Base-by-base conservation (phyloP, 2,329 filamentous ascomycete genomes). In the Pyricularia pennisetigena region DNA sequence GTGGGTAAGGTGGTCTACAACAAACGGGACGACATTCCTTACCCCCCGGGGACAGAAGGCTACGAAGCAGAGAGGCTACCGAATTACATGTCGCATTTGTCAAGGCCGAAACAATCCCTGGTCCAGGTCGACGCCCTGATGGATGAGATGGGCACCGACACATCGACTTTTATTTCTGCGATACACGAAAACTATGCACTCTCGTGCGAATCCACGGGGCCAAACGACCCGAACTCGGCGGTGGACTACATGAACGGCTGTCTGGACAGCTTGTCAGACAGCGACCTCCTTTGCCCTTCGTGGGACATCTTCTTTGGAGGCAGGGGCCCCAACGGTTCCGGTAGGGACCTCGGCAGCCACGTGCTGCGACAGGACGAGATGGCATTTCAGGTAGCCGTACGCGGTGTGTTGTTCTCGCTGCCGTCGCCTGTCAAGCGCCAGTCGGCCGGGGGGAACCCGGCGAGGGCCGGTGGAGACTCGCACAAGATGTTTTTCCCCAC, bases 1-100 rank as follows among this genome's bases (percentile, higher is more conserved):
- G 91, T 98, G 14, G 95, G 94, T 3, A 97, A 95, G 76, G 92
- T 99, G 2, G 89, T 98, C 0, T 97, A 98, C 80, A 99, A 99
- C 80, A 99, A 97, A 76, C 86, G 95, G 64, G 85, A 90, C 26
- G 87, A 90, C 30, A 76, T 70, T 64, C 77, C 78, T 4, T 75
- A 77, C 4, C 78, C 82, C 14, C 72, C 76, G 3, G 63, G 73
- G 75, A 63, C 75, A 9, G 75, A 75, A 9, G 78, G 82, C 35
- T 75, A 78, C 2, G 78, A 78, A 23, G 80, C 80, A 3, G 88
- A 90, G 72, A 77, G 78, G 28, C 79, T 92, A 23, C 90, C 90
- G 5, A 73, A 77, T n/a, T 85, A 87, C 75, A 76, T 91, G 49
- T 80, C 82, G 3, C 82, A 86, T 12, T 78, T 83, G 71, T 82